Evolutionary conservation across 768 basidiomycete genomes (phyloP).

Genomic region (Calocera cornea): DNA sequence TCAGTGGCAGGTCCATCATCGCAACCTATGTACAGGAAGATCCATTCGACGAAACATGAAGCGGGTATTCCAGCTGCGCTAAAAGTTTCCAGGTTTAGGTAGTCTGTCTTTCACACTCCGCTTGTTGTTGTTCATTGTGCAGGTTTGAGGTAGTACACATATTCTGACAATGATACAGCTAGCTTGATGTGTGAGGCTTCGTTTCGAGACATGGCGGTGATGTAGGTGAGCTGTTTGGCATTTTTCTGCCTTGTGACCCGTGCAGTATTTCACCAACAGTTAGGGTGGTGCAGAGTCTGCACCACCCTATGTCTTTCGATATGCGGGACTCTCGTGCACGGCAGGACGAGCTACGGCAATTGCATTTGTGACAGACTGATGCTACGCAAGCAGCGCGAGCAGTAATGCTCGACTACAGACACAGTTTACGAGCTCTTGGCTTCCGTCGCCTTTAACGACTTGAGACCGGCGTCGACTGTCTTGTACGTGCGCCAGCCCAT

Average conservation of each 20-base stretch:
- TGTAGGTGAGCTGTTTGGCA: neutral
- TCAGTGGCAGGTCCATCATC: constrained; percentile 75
- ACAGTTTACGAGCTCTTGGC: neutral
- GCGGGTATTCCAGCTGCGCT: neutral
- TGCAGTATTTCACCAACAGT: neutral
- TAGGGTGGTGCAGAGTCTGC: neutral
- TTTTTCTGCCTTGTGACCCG: neutral
- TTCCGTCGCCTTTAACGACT: neutral
- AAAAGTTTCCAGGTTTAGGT: neutral
- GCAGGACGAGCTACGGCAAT: too few species aligned
- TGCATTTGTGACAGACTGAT: too few species aligned
- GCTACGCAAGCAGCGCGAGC: too few species aligned
- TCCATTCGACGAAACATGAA: neutral
- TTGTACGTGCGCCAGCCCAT: constrained; percentile 30
- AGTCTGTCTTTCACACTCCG: neutral
- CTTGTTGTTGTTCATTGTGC: neutral
- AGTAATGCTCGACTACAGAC: too few species aligned
- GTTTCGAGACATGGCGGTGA: neutral
- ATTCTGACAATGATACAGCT: constrained; percentile 4
- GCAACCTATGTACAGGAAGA: constrained; percentile 35
- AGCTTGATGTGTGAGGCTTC: neutral
- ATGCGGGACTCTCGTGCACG: too few species aligned
- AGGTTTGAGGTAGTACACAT: neutral
- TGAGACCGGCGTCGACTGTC: neutral
- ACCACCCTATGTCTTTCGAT: neutral